Conservation (phyloP, 345 rosid species). For the Populus simonii region DNA sequence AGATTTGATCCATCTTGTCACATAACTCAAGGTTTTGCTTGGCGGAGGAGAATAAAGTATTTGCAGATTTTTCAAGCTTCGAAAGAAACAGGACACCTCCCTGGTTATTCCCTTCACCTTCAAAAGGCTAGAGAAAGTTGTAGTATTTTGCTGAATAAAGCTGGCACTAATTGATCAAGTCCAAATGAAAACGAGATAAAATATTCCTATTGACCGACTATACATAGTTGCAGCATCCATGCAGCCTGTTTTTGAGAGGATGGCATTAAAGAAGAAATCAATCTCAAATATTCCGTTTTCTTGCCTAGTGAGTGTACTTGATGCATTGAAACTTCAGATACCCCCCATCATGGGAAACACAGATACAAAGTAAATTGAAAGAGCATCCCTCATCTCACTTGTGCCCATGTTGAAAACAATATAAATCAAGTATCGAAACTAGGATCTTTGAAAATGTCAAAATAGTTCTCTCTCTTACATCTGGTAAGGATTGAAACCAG, state of each 20-base stretch:
- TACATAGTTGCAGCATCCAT: conserved; percentile 4
- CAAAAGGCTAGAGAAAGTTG: neutral
- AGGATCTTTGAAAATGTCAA: neutral
- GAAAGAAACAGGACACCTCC: neutral
- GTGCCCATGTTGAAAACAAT: neutral
- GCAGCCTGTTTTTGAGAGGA: neutral
- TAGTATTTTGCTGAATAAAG: neutral
- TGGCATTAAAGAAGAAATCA: neutral
- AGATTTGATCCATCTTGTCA: neutral
- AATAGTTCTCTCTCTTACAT: neutral
- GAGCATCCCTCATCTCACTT: neutral
- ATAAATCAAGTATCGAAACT: neutral
- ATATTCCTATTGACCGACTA: conserved; percentile 1
- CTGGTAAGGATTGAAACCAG: neutral
- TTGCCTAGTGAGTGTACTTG: neutral
- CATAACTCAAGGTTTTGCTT: neutral
- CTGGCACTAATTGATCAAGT: neutral
- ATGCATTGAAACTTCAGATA: neutral
- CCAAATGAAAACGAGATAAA: neutral
- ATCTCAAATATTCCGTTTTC: neutral
- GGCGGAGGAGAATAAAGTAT: neutral
- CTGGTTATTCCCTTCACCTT: neutral
- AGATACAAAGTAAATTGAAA: neutral
- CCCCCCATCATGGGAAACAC: neutral
- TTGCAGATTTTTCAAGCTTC: neutral